Evolutionary conservation across 495 filamentous ascomycete species (phyloP), one percentile per base, ranked within the genome.

Genomic region (Haplographium delicatum): DNA sequence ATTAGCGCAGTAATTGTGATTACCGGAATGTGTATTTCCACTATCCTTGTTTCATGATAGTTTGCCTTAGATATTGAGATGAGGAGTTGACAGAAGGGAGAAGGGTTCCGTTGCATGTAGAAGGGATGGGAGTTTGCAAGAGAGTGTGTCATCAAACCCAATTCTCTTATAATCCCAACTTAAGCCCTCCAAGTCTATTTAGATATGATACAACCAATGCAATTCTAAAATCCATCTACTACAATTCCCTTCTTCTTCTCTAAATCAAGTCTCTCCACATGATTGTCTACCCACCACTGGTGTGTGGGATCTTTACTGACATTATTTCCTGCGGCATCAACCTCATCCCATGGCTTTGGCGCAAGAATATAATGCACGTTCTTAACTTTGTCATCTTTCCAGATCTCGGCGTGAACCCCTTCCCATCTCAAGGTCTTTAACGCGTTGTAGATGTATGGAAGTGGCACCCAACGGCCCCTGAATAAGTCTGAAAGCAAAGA

Each of bases 391-490:
- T 81, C 79, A 62, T 93, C 88, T 24, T 75, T 66, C 88, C 88
- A 93, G 47, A 91, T 87, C 30, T 72, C 60, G 37, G 70, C 66
- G 54, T 94, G 88, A 45, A 89, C 84, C 5, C 73, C 76, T 31
- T 73, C 60, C 78, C 77, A 77, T 30, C 86, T 73, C 63, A 90
- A 54, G 15, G 88, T 88, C 70, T 90, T 91, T 35, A 93, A 67
- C 37, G 85, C 88, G 65, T 94, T 94, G 65, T 91, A 93, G 20
- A 80, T 70, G 50, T 90, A 93, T 22, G 85, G 83, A 38, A 94
- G 63, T 6, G 81, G 65, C 5, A 85, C 80, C 88, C 88, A 94
- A 8, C 81, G 71, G 2, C 76, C 80, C 1, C 54, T 42, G 65
- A 86, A 91, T 0, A 83, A 52, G 54, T 86, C 82, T 1, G 74